These are phyloP conservation scores for Aspergillus carbonarius DNA, from an alignment of 2,329 filamentous ascomycete genomes.

Conservation along the genomic window DNA sequence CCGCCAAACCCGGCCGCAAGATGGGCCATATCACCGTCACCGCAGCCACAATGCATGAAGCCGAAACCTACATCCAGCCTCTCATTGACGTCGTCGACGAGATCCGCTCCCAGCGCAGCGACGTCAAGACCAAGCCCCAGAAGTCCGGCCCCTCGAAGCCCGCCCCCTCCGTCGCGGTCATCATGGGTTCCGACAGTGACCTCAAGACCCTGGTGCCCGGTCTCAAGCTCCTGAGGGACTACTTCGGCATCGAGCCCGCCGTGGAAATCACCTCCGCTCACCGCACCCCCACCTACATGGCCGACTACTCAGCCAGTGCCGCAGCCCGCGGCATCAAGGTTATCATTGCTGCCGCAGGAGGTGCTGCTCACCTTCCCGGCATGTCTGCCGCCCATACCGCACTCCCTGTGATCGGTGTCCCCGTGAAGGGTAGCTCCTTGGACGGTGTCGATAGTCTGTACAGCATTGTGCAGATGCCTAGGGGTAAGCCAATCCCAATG, in stretches of 20 bases:
- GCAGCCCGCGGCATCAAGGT: constrained; percentile 67
- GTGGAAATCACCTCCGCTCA: constrained; percentile 57
- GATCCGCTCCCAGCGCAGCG: constrained; percentile 62
- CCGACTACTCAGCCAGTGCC: constrained; percentile 63
- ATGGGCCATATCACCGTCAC: constrained; percentile 92
- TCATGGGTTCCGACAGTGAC: constrained; percentile 52
- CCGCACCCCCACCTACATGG: constrained; percentile 70
- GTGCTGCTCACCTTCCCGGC: constrained; percentile 71
- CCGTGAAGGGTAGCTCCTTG: constrained; percentile 70
- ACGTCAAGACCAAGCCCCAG: constrained; percentile 34
- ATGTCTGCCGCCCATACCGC: constrained; percentile 71
- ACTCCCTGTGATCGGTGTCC: constrained; percentile 74
- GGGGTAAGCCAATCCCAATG: constrained; percentile 42
- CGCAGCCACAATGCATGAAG: constrained; percentile 64
- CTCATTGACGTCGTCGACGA: constrained; percentile 75
- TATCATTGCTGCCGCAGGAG: constrained; percentile 73
- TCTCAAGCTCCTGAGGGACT: constrained; percentile 44
- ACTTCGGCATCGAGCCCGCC: constrained; percentile 44
- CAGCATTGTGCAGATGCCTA: constrained; percentile 76
- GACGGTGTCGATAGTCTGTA: constrained; percentile 71
- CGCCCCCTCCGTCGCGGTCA: constrained; percentile 43
- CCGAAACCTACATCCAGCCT: constrained; percentile 66
- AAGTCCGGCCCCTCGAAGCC: constrained; percentile 34
- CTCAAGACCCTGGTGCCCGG: constrained; percentile 47
- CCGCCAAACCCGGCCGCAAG: constrained; percentile 81